Evolutionary conservation across 2,329 filamentous ascomycete genomes (phyloP).

Genomic region (Penicillium crustosum): DNA sequence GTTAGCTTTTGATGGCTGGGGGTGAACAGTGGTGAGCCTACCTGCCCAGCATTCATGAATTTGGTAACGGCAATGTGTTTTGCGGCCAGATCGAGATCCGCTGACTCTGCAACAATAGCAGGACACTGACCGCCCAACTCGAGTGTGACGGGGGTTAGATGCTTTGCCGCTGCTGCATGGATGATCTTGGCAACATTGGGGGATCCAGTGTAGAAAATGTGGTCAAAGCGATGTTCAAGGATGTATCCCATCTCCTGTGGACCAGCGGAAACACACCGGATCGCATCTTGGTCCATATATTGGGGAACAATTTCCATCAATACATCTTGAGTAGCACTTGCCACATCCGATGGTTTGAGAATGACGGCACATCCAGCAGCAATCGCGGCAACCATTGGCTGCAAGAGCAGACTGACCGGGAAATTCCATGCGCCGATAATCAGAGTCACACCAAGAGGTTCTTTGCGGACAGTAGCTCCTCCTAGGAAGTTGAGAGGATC

Average conservation of each 20-base stretch:
- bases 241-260: slow-evolving; percentile 40
- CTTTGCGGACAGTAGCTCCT: slow-evolving; percentile 40
- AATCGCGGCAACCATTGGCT: slow-evolving; percentile 46
- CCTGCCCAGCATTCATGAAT: slow-evolving; percentile 46
- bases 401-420: slow-evolving; percentile 41
- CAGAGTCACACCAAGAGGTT: slow-evolving; percentile 48
- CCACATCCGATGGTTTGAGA: slow-evolving; percentile 49
- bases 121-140: slow-evolving; percentile 51
- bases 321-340: slow-evolving; percentile 36
- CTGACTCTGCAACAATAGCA: slow-evolving; percentile 44
- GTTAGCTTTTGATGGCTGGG: not conserved
- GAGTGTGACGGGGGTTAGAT: slow-evolving; percentile 48
- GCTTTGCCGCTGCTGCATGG: slow-evolving; percentile 43
- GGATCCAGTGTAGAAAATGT: slow-evolving; percentile 51
- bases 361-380: slow-evolving; percentile 45
- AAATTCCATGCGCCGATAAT: slow-evolving; percentile 52
- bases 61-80: slow-evolving; percentile 48
- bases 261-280: slow-evolving; percentile 40
- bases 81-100: slow-evolving; percentile 46
- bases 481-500: slow-evolving; percentile 33
- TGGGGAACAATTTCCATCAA: slow-evolving; percentile 43
- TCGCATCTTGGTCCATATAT: slow-evolving; percentile 46
- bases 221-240: slow-evolving; percentile 43
- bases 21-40: not conserved
- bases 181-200: slow-evolving; percentile 41